A percentile compares a stretch with the other conserved stretches of the same genome.
Conservation (phyloP, 2,329 filamentous ascomycete genomes). For the Pseudogymnoascus sp. region DNA sequence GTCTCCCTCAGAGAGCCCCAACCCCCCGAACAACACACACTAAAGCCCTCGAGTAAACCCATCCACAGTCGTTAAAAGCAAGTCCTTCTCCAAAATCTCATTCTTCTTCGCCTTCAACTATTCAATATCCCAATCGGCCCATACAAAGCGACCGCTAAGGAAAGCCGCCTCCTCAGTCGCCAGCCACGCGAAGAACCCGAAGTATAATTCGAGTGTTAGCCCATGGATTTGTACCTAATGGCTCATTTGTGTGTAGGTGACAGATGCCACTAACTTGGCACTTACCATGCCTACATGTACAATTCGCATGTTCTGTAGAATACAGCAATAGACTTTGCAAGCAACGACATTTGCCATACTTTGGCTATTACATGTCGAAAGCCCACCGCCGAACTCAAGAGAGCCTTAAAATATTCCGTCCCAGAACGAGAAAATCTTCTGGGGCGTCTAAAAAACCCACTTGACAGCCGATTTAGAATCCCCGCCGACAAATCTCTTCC, state of each 20-base stretch:
- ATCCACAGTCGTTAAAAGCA: not conserved
- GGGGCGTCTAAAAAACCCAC: no score
- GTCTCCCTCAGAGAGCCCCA: not conserved
- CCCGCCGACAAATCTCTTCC: not conserved
- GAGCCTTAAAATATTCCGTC: no score
- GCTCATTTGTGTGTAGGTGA: not conserved
- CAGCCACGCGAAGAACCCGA: conserved; percentile 8
- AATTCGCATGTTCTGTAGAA: not conserved
- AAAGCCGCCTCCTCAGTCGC: conserved; percentile 30
- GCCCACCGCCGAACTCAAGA: not conserved
- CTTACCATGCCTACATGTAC: not conserved
- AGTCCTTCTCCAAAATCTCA: conserved; percentile 16
- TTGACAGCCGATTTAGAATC: no score
- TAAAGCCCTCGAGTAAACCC: not conserved
- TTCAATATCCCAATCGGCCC: conserved; percentile 34
- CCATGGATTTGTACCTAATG: no score
- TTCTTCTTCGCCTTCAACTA: conserved; percentile 24
- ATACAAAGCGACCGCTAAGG: conserved; percentile 30
- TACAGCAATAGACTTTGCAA: not conserved
- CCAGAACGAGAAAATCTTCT: no score
- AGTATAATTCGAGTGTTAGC: not conserved
- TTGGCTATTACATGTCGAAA: not conserved
- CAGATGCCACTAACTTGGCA: not conserved
- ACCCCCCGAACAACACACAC: not conserved
- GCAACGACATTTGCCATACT: not conserved